Evolutionary conservation across 2,329 filamentous ascomycete genomes (phyloP), one percentile per base, ranked within the genome.

Genomic region (Claviceps monticola): DNA sequence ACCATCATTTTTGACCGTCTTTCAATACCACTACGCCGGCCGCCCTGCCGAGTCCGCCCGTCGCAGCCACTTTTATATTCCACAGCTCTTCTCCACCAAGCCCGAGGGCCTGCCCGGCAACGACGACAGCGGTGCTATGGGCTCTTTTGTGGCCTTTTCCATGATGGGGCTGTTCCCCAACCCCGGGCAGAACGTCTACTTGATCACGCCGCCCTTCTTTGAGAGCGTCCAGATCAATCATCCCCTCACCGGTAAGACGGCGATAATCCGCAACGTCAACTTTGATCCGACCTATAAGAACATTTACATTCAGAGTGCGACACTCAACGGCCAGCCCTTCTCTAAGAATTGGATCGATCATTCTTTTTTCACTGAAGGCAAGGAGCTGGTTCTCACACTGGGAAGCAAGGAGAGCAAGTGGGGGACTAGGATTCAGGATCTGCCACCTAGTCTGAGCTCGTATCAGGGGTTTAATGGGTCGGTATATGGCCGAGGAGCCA

Each of bases 151-250:
- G 0, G 79, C 78, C 0, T 74, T 86, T 1, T 70, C 74, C 23
- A 86, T 86, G 82, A 77, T 86, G 69, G 83, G 83, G 0, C 65
- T 86, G 6, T 87, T 82, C 63, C 83, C 83, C 0, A 80, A 84
- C 43, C 73, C 80, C 0, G 83, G 82, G 0, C 83, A 86, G 58
- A 69, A 85, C 55, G 80, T 86, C 0, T 86, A 86, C 56, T 74
- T 86, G n/a, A 83, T 86, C 56, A 84, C 70, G 0, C 78, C 83
- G 0, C 83, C 84, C 0, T 87, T 79, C 59, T 87, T 87, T 57
- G 70, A 75, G 55, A 70, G 73, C 47, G 71, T 86, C 1, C 77
- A 73, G 47, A 71, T 86, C 47, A 78, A 66, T 11, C 78, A 78
- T 53, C 71, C 71, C 0, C 60, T 76, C 14, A 85, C 80, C 0